Percentiles rank a stretch among this genome's conserved stretches.
Conservation (phyloP, 2,329 filamentous ascomycete species). For the Diplocarpon rosae region DNA sequence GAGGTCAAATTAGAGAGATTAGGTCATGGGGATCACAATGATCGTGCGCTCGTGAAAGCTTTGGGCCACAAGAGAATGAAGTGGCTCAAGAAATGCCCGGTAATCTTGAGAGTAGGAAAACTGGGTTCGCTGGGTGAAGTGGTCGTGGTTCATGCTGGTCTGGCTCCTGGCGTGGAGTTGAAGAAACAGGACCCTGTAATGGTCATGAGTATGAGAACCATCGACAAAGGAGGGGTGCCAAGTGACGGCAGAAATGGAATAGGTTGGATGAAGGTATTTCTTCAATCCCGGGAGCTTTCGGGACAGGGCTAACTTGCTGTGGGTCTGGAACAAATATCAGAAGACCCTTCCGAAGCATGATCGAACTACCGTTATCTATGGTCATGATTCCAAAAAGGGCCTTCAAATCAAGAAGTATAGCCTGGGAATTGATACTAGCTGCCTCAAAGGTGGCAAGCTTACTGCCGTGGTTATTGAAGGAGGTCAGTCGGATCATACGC, state of each 20-base stretch:
- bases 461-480: constrained; percentile 67
- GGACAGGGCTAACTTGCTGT: constrained; percentile 11
- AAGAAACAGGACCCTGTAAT: constrained; percentile 63
- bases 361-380: constrained; percentile 67
- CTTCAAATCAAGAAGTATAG: constrained; percentile 58
- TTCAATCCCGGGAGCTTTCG: background rate
- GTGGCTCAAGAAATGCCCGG: constrained; percentile 61
- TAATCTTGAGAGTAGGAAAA: constrained; percentile 65
- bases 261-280: constrained; percentile 25
- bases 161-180: constrained; percentile 65
- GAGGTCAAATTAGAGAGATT: constrained; percentile 19
- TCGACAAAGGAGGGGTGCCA: constrained; percentile 21
- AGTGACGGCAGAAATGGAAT: constrained; percentile 21
- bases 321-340: constrained; percentile 47
- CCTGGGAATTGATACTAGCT: constrained; percentile 78
- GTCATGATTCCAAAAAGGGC: constrained; percentile 70
- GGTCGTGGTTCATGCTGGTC: constrained; percentile 73
- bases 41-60: constrained; percentile 21
- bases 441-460: constrained; percentile 63
- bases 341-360: constrained; percentile 24
- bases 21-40: constrained; percentile 23
- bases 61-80: constrained; percentile 42
- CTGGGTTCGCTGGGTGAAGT: constrained; percentile 51
- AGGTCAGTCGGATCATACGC: constrained; percentile 29
- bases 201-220: constrained; percentile 84